A percentile compares a stretch with the other conserved stretches of the same genome.
These are phyloP conservation scores for Colletotrichum limetticola DNA, from an alignment of 2,329 filamentous ascomycete species.

Conservation along the genomic window DNA sequence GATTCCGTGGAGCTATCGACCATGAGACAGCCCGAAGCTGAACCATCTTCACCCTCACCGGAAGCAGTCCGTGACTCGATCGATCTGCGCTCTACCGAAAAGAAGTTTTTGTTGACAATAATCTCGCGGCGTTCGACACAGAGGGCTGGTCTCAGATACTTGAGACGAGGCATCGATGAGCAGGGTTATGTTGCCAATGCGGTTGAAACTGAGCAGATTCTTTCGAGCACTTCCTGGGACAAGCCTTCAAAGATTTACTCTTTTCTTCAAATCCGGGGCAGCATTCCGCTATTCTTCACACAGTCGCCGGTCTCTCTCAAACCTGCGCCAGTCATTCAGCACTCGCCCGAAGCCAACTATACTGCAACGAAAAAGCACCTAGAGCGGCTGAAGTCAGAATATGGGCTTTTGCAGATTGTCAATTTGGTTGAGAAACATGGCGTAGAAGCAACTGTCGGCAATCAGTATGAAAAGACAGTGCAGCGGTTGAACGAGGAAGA, in stretches of 20 bases:
- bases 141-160: conserved; percentile 87
- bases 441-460: conserved; percentile 82
- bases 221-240: conserved; percentile 78
- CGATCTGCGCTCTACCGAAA: conserved; percentile 60
- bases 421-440: conserved; percentile 91
- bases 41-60: conserved; percentile 38
- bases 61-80: conserved; percentile 44
- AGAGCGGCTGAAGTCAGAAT: conserved; percentile 72
- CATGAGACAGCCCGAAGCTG: conserved; percentile 45
- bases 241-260: conserved; percentile 75
- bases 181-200: conserved; percentile 88
- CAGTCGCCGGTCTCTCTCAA: conserved; percentile 95
- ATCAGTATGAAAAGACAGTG: conserved; percentile 78
- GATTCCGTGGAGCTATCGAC: conserved; percentile 59
- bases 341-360: conserved; percentile 83
- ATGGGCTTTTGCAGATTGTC: conserved; percentile 81
- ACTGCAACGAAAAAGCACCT: conserved; percentile 85
- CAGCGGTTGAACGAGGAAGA: conserved; percentile 73
- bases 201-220: conserved; percentile 95
- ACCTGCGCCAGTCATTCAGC: conserved; percentile 83
- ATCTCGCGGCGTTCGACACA: conserved; percentile 91
- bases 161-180: conserved; percentile 90
- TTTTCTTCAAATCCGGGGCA: conserved; percentile 88
- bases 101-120: conserved; percentile 81
- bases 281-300: conserved; percentile 94